These are phyloP conservation scores for Claviceps sp. DNA, from an alignment of 2,329 filamentous ascomycete genomes.

Conservation along the genomic window DNA sequence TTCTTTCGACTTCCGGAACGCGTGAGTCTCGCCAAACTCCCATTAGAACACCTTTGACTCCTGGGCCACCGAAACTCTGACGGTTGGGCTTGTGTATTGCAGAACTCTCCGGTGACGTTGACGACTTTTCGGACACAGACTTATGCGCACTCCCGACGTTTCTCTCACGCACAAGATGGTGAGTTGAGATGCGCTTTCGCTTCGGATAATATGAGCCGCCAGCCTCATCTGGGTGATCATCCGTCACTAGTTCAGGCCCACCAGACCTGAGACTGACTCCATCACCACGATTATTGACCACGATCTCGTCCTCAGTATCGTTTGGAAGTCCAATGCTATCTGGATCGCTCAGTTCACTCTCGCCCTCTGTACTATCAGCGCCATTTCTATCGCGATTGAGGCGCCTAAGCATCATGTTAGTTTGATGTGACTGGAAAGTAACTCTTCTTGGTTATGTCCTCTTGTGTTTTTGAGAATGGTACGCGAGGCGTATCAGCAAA, in stretches of 20 bases:
- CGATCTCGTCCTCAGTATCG: slow-evolving; percentile 38
- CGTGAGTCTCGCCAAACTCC: slow-evolving; percentile 49
- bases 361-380: slow-evolving; percentile 25
- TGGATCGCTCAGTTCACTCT: slow-evolving; percentile 31
- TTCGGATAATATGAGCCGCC: slow-evolving; percentile 33
- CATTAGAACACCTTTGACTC: slow-evolving; percentile 34
- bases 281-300: slow-evolving; percentile 33
- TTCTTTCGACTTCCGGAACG: slow-evolving; percentile 32
- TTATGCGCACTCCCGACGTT: slow-evolving; percentile 26
- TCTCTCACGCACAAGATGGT: slow-evolving; percentile 35
- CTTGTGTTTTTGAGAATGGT: not conserved
- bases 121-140: slow-evolving; percentile 17
- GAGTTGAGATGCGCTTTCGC: slow-evolving; percentile 39
- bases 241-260: slow-evolving; percentile 20
- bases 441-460: not conserved
- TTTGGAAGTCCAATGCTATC: slow-evolving; percentile 21
- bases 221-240: slow-evolving; percentile 26
- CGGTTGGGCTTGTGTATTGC: slow-evolving; percentile 17
- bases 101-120: slow-evolving; percentile 7
- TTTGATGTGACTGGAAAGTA: slow-evolving; percentile 3
- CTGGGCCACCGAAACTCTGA: slow-evolving; percentile 13
- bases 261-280: slow-evolving; percentile 18
- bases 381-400: slow-evolving; percentile 16
- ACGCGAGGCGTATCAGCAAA: not conserved
- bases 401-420: slow-evolving; percentile 16